These are phyloP conservation scores for Debaryomyces castellii DNA, from an alignment of 805 yeast species.

Conservation along the genomic window DNA sequence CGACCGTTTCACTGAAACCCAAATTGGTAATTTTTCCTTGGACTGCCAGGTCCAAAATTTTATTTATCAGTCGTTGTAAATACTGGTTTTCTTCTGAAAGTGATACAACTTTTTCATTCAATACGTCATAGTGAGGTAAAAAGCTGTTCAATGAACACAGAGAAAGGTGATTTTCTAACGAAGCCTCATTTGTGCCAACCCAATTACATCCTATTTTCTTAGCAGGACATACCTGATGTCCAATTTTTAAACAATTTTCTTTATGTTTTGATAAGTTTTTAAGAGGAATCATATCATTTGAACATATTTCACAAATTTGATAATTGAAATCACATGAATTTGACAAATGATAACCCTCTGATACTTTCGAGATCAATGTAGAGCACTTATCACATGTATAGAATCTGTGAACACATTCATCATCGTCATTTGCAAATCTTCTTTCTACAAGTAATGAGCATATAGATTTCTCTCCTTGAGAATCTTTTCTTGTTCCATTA, in stretches of 20 bases:
- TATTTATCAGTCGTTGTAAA: constrained; percentile 44
- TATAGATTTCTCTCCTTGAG: constrained; percentile 5
- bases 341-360: constrained; percentile 33
- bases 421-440: constrained; percentile 12
- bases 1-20: constrained; percentile 47
- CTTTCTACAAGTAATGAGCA: constrained; percentile 21
- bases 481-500: constrained; percentile 18
- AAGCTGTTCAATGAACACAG: constrained; percentile 32
- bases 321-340: constrained; percentile 40
- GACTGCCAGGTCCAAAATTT: constrained; percentile 44
- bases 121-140: constrained; percentile 23
- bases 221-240: constrained; percentile 48
- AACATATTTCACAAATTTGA: constrained; percentile 42
- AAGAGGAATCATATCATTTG: constrained; percentile 39
- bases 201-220: constrained; percentile 49
- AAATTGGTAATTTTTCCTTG: constrained; percentile 52
- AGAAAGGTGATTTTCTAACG: constrained; percentile 34
- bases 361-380: constrained; percentile 22
- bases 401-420: constrained; percentile 39
- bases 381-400: constrained; percentile 40
- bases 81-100: constrained; percentile 36
- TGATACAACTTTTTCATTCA: constrained; percentile 22
- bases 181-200: constrained; percentile 36
- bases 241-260: constrained; percentile 39
- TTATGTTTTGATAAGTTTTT: constrained; percentile 40